Percentiles rank a stretch among this genome's conserved stretches.
Conservation (phyloP, 2,329 filamentous ascomycete genomes). For the Aureobasidium sp. region DNA sequence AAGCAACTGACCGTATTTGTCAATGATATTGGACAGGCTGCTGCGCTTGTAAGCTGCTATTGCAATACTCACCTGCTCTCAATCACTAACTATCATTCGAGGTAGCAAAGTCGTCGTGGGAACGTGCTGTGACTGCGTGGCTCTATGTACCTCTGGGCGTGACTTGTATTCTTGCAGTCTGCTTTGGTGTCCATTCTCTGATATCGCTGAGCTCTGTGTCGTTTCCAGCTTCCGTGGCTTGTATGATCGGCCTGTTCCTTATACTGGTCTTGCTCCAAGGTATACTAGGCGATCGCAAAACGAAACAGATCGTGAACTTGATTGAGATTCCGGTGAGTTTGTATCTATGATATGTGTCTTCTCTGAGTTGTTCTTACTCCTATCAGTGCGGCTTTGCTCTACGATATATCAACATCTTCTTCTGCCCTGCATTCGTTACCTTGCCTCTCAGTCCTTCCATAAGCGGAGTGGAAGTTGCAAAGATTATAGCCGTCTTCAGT, state of each 20-base stretch:
- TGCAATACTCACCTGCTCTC: no score
- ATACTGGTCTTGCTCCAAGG: slow-evolving; percentile 40
- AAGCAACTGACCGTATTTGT: not conserved
- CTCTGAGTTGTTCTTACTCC: slow-evolving; percentile 15
- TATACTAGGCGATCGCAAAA: slow-evolving; percentile 41
- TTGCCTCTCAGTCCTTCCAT: slow-evolving; percentile 49
- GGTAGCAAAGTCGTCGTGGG: slow-evolving; percentile 29
- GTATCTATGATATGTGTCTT: slow-evolving; percentile 5
- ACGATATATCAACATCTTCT: slow-evolving; percentile 51
- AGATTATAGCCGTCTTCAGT: slow-evolving; percentile 53
- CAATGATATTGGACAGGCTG: slow-evolving; percentile 5
- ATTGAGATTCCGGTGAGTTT: slow-evolving; percentile 45
- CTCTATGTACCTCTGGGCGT: slow-evolving; percentile 41
- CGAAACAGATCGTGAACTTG: slow-evolving; percentile 38
- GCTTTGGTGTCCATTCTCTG: slow-evolving; percentile 33
- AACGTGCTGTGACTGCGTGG: slow-evolving; percentile 32
- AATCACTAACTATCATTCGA: not conserved
- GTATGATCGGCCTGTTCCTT: slow-evolving; percentile 47
- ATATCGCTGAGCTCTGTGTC: slow-evolving; percentile 40
- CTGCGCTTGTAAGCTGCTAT: not conserved
- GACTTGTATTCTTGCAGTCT: slow-evolving; percentile 31
- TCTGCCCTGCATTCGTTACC: slow-evolving; percentile 51
- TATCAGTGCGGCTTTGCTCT: slow-evolving; percentile 47
- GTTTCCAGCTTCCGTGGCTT: slow-evolving; percentile 53
- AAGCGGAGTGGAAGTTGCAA: slow-evolving; percentile 45